Evolutionary conservation across 805 yeast genomes (phyloP), one percentile per base, ranked within the genome.

Genomic region (Spencermartinsiella europaea): DNA sequence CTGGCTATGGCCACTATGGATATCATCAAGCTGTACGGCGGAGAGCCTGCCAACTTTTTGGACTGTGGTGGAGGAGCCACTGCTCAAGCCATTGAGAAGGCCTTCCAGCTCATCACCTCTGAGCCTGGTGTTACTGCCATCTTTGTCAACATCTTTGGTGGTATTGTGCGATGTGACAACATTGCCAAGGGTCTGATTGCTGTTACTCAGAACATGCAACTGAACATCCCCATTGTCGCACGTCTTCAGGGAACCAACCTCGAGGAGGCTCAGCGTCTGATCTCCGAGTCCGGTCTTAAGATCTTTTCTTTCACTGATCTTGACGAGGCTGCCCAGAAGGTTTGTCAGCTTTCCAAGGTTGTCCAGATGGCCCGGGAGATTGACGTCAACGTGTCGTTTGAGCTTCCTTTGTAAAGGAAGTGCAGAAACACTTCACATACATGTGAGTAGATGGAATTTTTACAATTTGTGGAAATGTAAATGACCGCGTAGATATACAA

Each of bases 31-130:
- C 80, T 93, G 62, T 86, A 89, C 75, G 97, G 98, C 64, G 99
- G 99, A 70, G 85, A 81, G 59, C 99, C 99, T 62, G 99, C 99
- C 57, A 93, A 93, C 79, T 93, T 93, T 80, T 80, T 93, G 68
- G 99, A 93, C 76, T 93, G 96, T 72, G 99, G 99, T 77, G 99
- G 99, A 76, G 95, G 96, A 70, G 99, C 99, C 61, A 93, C 98
- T 54, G 97, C 98, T 58, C 85, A 87, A 72, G 91, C 99, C 63
- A 93, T 93, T 66, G 95, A 90, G 75, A 85, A 85, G 72, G 99
- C 98, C 47, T 91, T 93, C 76, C 84, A 82, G 72, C 80, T 93
- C 70, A 91, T 93, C 63, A 75, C 95, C 65, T 78, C 93, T 50
- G 97, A 93, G 74, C 72, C 80, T 64, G 80, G 81, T 62, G 97